Evolutionary conservation across 768 basidiomycete genomes (phyloP).

Genomic region (Tubosaeta brunneosetosa): DNA sequence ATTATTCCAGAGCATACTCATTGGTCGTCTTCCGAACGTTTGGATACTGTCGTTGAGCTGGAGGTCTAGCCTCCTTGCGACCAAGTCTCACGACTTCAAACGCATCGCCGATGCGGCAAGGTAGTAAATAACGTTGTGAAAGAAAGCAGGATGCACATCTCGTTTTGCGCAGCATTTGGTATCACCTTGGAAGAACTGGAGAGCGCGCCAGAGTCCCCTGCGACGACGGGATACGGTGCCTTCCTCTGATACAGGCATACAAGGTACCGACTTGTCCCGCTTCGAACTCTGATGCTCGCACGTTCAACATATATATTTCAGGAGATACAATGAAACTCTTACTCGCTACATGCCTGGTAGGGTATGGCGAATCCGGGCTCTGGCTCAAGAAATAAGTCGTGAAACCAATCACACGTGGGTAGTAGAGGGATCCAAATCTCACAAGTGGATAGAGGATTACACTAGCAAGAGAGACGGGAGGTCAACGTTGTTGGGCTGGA

Average conservation of each 20-base stretch:
- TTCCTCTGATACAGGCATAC: slow-evolving; percentile 75
- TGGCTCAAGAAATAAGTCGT: slow-evolving; percentile 64
- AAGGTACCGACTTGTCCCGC: slow-evolving; percentile 36
- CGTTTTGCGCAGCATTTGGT: slow-evolving; percentile 69
- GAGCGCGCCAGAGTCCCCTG: slow-evolving; percentile 57
- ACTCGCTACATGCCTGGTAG: slow-evolving; percentile 79
- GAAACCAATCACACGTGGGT: slow-evolving; percentile 41
- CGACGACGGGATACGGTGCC: slow-evolving; percentile 82
- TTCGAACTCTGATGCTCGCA: too few species aligned
- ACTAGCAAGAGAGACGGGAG: slow-evolving; percentile 61
- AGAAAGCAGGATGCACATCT: slow-evolving; percentile 69
- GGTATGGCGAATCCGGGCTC: slow-evolving; percentile 89
- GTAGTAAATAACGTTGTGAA: slow-evolving; percentile 59
- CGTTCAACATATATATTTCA: slow-evolving; percentile 11
- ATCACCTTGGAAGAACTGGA: slow-evolving; percentile 58
- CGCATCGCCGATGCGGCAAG: slow-evolving; percentile 59
- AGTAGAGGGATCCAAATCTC: slow-evolving; percentile 73
- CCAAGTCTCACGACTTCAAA: slow-evolving; percentile 65
- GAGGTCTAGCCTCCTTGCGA: slow-evolving; percentile 57
- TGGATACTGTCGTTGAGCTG: not conserved
- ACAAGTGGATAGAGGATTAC: slow-evolving; percentile 77
- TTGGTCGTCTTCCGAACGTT: slow-evolving; percentile 26
- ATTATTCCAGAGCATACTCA: slow-evolving; percentile 82
- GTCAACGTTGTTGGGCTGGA: slow-evolving; percentile 79
- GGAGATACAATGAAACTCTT: slow-evolving; percentile 69